Evolutionary conservation across 805 yeast genomes (phyloP).

Genomic region (Metschnikowia cerradonensis): DNA sequence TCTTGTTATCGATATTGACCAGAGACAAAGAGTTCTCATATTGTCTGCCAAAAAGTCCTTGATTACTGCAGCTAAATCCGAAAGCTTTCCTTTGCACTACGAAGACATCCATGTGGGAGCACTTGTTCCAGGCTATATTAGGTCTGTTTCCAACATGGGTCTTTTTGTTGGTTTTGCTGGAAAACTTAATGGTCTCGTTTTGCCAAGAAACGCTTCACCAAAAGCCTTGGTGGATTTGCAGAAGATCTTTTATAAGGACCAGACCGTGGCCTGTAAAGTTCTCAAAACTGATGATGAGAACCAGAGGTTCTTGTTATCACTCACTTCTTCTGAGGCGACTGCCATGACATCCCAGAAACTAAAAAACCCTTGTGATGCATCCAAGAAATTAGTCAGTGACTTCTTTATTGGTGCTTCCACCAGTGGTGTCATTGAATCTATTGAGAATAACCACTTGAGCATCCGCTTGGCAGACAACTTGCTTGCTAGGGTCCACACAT

Average conservation of each 20-base stretch:
- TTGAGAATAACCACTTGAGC: slow-evolving; percentile 70
- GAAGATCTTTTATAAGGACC: slow-evolving; percentile 55
- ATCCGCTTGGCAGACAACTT: slow-evolving; percentile 72
- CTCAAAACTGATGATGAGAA: slow-evolving; percentile 64
- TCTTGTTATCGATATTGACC: slow-evolving; percentile 64
- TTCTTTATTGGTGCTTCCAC: slow-evolving; percentile 58
- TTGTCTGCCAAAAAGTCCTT: slow-evolving; percentile 64
- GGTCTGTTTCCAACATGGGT: slow-evolving; percentile 74
- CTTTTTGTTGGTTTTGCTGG: slow-evolving; percentile 80
- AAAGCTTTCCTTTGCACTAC: slow-evolving; percentile 53
- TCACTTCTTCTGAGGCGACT: slow-evolving; percentile 29
- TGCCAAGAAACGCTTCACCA: slow-evolving; percentile 65
- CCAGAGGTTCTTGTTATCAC: slow-evolving; percentile 65
- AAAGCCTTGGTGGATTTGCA: slow-evolving; percentile 49
- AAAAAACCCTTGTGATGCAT: slow-evolving; percentile 58
- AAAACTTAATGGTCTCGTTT: slow-evolving; percentile 75
- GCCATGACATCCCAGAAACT: slow-evolving; percentile 9
- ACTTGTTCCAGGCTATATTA: slow-evolving; percentile 67
- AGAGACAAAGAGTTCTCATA: slow-evolving; percentile 55
- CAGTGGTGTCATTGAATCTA: slow-evolving; percentile 54
- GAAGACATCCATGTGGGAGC: slow-evolving; percentile 52
- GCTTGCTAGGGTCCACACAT: slow-evolving; percentile 74
- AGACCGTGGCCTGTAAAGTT: slow-evolving; percentile 68
- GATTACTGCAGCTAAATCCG: slow-evolving; percentile 55
- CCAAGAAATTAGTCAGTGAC: slow-evolving; percentile 48